Evolutionary conservation across 2,329 filamentous ascomycete species (phyloP).

Genomic region (Colletotrichum gloeosporioides): DNA sequence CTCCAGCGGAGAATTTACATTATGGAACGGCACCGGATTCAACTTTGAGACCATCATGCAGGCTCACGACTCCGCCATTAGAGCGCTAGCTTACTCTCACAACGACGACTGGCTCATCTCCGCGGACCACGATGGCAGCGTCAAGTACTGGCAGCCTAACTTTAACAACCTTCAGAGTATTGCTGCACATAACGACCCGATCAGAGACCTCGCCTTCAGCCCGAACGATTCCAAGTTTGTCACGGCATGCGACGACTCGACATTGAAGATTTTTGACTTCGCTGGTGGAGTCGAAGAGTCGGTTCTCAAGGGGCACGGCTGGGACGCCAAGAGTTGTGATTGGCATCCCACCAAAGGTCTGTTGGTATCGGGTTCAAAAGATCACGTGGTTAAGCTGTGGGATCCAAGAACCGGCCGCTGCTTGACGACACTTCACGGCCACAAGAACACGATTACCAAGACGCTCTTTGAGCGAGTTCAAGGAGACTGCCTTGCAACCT

Average conservation of each 20-base stretch:
- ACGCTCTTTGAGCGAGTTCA: conserved; percentile 88
- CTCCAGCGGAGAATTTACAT: conserved; percentile 95
- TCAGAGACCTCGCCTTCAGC: conserved; percentile 90
- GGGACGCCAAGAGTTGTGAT: conserved; percentile 96
- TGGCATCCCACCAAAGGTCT: conserved; percentile 97
- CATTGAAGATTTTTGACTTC: conserved; percentile 96
- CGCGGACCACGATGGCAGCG: conserved; percentile 89
- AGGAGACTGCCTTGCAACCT: conserved; percentile 86
- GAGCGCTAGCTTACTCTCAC: conserved; percentile 86
- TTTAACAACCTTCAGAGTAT: conserved; percentile 99
- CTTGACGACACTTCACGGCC: conserved; percentile 91
- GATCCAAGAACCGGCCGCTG: conserved; percentile 92
- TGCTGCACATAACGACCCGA: conserved; percentile 86
- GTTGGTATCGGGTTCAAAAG: conserved; percentile 94
- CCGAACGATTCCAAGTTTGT: conserved; percentile 96
- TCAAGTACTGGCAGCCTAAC: conserved; percentile 99
- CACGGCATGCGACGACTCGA: conserved; percentile 92
- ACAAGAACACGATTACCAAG: conserved; percentile 97
- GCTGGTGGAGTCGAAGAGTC: conserved; percentile 83
- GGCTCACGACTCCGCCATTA: conserved; percentile 88
- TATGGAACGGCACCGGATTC: conserved; percentile 99
- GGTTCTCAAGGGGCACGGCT: conserved; percentile 89
- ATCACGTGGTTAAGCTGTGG: conserved; percentile 97
- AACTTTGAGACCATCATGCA: conserved; percentile 99
- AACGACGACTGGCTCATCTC: conserved; percentile 97